Percentiles rank a stretch among this genome's conserved stretches.
phyloP scores from a whole-genome alignment of 106 monocot species.

The Phalaenopsis aphrodite region DNA sequence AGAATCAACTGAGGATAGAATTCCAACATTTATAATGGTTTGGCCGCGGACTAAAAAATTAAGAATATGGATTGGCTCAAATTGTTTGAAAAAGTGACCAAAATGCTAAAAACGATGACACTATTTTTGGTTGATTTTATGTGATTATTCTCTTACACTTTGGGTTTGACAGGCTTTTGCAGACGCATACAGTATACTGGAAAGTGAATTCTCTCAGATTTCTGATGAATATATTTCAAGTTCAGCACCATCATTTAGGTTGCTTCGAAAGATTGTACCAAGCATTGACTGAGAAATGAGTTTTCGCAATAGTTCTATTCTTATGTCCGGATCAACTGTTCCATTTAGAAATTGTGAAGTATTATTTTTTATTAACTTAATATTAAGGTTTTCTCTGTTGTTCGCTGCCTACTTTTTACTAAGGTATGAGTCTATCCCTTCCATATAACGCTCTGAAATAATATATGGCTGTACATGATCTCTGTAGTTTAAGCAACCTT shows the following conservation, averaged over 20 bases:
- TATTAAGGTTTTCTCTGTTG: not conserved
- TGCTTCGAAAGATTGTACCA: slow-evolving; percentile 64
- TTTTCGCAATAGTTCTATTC: not conserved
- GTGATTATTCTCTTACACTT: not conserved
- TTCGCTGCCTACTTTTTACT: not conserved
- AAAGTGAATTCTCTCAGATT: slow-evolving; percentile 42
- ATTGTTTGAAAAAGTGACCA: no score
- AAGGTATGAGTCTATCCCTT: not conserved
- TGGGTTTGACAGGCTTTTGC: slow-evolving; percentile 66
- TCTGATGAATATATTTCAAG: slow-evolving; percentile 16
- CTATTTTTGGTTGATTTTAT: not conserved
- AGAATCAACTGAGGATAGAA: no score
- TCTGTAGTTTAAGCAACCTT: not conserved
- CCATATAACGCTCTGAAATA: not conserved
- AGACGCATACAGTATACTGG: slow-evolving; percentile 61
- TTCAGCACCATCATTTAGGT: slow-evolving; percentile 22
- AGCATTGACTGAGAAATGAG: slow-evolving; percentile 38
- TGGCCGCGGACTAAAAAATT: no score
- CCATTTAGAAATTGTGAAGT: not conserved
- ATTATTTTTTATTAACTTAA: not conserved
- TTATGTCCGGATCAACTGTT: not conserved
- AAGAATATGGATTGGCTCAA: no score
- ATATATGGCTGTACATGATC: not conserved
- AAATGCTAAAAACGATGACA: not conserved
- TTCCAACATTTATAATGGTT: no score